Conservation (phyloP, 306 rosid genomes). For the Chamaecrista fasciculata region DNA sequence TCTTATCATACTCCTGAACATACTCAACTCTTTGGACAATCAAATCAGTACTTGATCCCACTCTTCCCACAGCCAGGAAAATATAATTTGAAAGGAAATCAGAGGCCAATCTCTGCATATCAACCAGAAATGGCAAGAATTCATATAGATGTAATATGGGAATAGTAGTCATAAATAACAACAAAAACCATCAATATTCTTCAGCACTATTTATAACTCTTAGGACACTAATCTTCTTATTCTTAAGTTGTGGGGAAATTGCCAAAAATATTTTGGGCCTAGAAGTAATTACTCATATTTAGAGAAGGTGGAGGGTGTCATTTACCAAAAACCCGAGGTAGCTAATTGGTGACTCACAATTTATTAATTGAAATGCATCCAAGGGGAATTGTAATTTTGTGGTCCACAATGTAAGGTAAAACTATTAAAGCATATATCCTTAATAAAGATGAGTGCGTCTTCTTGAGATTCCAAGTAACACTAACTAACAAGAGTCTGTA, state of each 20-base stretch:
- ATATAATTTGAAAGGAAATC: constrained; percentile 88
- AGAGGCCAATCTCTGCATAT: constrained; percentile 88
- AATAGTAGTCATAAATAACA: too few species aligned
- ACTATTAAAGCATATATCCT: neutral
- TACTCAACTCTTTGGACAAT: constrained; percentile 96
- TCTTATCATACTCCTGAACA: constrained; percentile 92
- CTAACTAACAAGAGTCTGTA: neutral
- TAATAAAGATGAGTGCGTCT: neutral
- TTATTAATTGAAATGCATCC: constrained; percentile 10
- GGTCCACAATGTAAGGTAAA: neutral
- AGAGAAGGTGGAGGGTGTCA: constrained; percentile 3
- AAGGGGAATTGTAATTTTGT: constrained; percentile 7
- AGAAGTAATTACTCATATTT: neutral
- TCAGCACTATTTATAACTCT: neutral
- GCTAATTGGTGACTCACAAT: constrained; percentile 10
- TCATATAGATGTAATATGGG: constrained; percentile 14
- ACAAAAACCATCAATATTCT: constrained; percentile 11
- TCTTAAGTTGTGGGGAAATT: neutral
- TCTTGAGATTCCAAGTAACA: constrained; percentile 9
- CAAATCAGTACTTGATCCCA: constrained; percentile 95
- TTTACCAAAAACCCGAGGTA: neutral
- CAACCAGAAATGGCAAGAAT: constrained; percentile 26
- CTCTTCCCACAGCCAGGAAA: constrained; percentile 98
- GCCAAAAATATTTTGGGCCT: neutral
- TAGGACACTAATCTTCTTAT: constrained; percentile 1